phyloP scores from a whole-genome alignment of 1,139 yeast genomes.

The Diutina mesorugosa region DNA sequence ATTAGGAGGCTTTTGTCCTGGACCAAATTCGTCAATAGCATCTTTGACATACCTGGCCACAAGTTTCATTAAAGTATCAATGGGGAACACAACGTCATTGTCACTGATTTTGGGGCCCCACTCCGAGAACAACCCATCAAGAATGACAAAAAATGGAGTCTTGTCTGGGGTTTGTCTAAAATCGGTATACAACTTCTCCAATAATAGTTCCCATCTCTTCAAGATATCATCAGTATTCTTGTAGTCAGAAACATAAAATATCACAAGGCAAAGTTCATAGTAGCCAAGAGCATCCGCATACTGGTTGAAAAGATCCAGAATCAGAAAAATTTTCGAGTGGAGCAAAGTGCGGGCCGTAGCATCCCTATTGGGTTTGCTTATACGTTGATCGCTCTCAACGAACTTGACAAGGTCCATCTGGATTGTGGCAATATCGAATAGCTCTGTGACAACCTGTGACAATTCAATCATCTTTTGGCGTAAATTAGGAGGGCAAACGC shows the following conservation, averaged over 20 bases:
- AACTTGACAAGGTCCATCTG: slow-evolving; percentile 69
- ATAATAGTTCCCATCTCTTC: slow-evolving; percentile 57
- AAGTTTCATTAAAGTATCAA: slow-evolving; percentile 57
- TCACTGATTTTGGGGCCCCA: slow-evolving; percentile 33
- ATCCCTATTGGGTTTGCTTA: slow-evolving; percentile 31
- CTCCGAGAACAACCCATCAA: slow-evolving; percentile 24
- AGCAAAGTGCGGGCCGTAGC: slow-evolving; percentile 30
- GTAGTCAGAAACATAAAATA: slow-evolving; percentile 75
- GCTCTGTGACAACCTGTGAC: slow-evolving; percentile 59
- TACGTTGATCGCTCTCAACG: slow-evolving; percentile 46
- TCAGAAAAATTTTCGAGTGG: slow-evolving; percentile 51
- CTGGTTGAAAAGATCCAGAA: slow-evolving; percentile 73
- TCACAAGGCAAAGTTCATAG: slow-evolving; percentile 64
- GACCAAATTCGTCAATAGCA: slow-evolving; percentile 23
- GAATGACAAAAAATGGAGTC: slow-evolving; percentile 26
- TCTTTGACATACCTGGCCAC: slow-evolving; percentile 28
- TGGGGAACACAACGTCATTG: slow-evolving; percentile 70
- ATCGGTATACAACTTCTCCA: slow-evolving; percentile 32
- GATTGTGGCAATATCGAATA: slow-evolving; percentile 75
- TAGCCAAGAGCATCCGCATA: slow-evolving; percentile 85
- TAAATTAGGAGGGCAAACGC: slow-evolving; percentile 66
- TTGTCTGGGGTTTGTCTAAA: slow-evolving; percentile 16
- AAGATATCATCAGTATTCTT: slow-evolving; percentile 61
- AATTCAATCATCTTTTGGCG: slow-evolving; percentile 68
- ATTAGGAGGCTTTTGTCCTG: slow-evolving; percentile 21